These are phyloP conservation scores for Sophora flavescens DNA, from an alignment of 306 rosid genomes.

Conservation along the genomic window DNA sequence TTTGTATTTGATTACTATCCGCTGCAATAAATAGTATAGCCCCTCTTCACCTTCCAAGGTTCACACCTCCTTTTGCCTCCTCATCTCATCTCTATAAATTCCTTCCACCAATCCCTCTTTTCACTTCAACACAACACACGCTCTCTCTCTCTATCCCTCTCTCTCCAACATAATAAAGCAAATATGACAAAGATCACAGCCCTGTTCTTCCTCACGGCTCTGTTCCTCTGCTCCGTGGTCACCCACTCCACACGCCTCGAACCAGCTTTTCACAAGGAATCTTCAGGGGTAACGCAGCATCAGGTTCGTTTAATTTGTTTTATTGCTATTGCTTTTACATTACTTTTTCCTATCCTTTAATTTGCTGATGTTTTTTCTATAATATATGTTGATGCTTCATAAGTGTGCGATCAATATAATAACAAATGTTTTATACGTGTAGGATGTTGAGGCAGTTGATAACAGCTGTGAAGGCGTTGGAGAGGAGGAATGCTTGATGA, in stretches of 20 bases:
- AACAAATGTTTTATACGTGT: not conserved
- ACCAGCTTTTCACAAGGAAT: slow-evolving; percentile 40
- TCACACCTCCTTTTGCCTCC: slow-evolving; percentile 39
- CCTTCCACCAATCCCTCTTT: slow-evolving; percentile 1
- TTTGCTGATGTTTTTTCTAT: not conserved
- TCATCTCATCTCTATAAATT: slow-evolving; percentile 48
- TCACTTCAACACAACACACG: slow-evolving; percentile 17
- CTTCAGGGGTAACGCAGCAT: not conserved
- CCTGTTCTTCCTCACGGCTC: slow-evolving; percentile 43
- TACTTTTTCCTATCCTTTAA: not conserved
- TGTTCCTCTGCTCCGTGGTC: slow-evolving; percentile 47
- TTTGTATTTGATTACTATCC: not conserved
- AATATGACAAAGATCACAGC: slow-evolving; percentile 48
- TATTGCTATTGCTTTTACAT: not conserved
- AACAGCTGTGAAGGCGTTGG: slow-evolving; percentile 51
- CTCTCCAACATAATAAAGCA: slow-evolving; percentile 16
- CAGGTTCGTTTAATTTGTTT: slow-evolving; percentile 36
- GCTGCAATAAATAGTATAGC: slow-evolving; percentile 36
- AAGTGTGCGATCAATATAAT: not conserved
- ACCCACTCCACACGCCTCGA: slow-evolving; percentile 47
- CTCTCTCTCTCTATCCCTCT: not conserved
- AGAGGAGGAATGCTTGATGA: slow-evolving; percentile 64
- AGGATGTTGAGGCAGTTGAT: slow-evolving; percentile 41
- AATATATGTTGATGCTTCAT: not conserved
- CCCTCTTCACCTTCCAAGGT: slow-evolving; percentile 34